Conservation (phyloP, 495 filamentous ascomycete genomes). For the Penicillium fimorum region DNA sequence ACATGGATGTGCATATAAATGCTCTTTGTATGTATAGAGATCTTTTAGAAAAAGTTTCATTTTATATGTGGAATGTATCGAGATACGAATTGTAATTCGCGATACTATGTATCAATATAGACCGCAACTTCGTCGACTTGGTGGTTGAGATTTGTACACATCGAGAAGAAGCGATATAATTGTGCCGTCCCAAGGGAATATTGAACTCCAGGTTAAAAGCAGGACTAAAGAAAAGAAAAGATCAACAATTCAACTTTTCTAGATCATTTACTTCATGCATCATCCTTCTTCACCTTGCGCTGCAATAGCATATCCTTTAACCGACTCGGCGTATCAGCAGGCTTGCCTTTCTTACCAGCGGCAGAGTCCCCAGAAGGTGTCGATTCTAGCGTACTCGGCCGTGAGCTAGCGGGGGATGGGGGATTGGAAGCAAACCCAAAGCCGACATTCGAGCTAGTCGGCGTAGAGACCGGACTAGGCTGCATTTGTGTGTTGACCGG, state of each 20-base stretch:
- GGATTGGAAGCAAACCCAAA: conserved; percentile 6
- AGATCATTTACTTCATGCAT: conserved; percentile 10
- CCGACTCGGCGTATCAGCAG: conserved; percentile 14
- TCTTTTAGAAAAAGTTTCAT: conserved; percentile 4
- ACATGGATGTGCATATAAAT: neutral
- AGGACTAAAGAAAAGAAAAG: conserved; percentile 1
- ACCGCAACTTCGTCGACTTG: conserved; percentile 5
- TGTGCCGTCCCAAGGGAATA: neutral
- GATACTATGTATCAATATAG: neutral
- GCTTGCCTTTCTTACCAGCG: conserved; percentile 19
- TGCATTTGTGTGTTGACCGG: neutral
- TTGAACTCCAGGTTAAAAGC: neutral
- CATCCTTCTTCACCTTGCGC: conserved; percentile 22
- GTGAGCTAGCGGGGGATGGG: conserved; percentile 15
- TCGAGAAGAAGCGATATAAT: neutral
- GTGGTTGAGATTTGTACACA: neutral
- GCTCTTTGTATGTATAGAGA: conserved; percentile 9
- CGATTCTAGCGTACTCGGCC: conserved; percentile 12
- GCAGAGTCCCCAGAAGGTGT: conserved; percentile 9
- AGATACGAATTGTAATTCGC: conserved; percentile 3
- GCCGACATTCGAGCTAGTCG: neutral
- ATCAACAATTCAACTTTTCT: conserved; percentile 5
- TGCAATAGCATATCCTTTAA: conserved; percentile 26
- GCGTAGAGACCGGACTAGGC: neutral
- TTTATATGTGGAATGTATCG: neutral